Evolutionary conservation across 768 basidiomycete genomes (phyloP).

Genomic region (Rhizopogon rudus): DNA sequence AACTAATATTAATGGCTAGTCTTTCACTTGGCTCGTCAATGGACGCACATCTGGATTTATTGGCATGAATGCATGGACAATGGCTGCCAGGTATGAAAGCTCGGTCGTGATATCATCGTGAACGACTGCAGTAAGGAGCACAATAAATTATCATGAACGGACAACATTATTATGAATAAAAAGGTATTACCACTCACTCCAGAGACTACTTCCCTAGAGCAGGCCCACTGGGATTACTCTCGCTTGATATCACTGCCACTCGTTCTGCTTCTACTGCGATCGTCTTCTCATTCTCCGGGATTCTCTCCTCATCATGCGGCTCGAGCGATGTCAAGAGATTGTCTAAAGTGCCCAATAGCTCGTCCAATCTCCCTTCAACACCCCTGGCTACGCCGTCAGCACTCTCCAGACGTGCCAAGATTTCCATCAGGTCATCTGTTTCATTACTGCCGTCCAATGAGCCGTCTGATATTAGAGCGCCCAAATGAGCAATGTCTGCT

Average conservation of each 20-base stretch:
- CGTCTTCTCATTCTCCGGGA: background rate
- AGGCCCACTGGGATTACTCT: background rate
- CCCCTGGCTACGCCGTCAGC: constrained; percentile 57
- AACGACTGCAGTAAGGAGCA: background rate
- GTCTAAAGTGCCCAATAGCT: constrained; percentile 55
- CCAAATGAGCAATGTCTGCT: constrained; percentile 32
- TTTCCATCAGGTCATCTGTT: constrained; percentile 37
- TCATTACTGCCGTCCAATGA: constrained; percentile 30
- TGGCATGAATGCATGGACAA: too few relatives aligned
- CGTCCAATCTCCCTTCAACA: constrained; percentile 61
- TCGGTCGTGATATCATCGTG: too few relatives aligned
- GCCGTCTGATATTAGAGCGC: constrained; percentile 24
- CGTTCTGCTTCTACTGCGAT: background rate
- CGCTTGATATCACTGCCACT: background rate
- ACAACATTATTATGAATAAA: background rate
- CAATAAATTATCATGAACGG: background rate
- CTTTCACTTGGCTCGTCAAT: too few relatives aligned
- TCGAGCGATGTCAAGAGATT: constrained; percentile 44
- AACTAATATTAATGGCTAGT: too few relatives aligned
- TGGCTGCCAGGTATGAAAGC: too few relatives aligned
- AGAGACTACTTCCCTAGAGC: background rate
- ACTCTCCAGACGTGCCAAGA: constrained; percentile 49
- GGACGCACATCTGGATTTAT: too few relatives aligned
- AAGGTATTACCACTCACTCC: background rate
- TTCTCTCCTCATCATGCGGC: background rate